Base-by-base conservation (phyloP, 2,329 filamentous ascomycete species). In the Fusarium concolor region DNA sequence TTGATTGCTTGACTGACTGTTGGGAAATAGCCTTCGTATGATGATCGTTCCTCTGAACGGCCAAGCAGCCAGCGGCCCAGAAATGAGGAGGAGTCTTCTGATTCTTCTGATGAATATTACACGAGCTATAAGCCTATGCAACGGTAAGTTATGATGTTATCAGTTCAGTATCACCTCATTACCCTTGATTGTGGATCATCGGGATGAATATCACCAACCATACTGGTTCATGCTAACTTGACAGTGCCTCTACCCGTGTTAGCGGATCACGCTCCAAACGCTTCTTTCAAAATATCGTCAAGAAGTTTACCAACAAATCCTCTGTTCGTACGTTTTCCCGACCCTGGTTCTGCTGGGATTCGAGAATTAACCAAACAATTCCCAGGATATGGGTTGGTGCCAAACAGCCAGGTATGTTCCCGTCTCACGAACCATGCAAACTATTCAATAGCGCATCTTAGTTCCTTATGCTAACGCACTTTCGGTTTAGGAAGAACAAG, bases 211-310 rank as follows among this genome's bases (percentile, higher is more conserved):
- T 26, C 26, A 26, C 26, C 26, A 6, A 26, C 8, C 26, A 26
- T 26, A 24, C 26, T 26, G 26, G 26, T 26, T 26, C 26, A 35
- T 58, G 49, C 68, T 69, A 22, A 71, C 53, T 35, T 56, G 20
- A 33, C 15, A 33, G 31, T 15, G 29, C 29, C 6, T 33, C 31
- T 8, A 33, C 31, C 3, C 12, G 14, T 43, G n/a, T 38, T 17
- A 65, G 46, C 24, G 56, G 41, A 3, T 71, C 68, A 17, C 68
- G 68, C 9, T 71, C 68, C 18, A 71, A 67, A 53, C 62, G 68
- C 18, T 71, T 71, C 56, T 71, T 71, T 35, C 68, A 68, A 45
- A 56, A 55, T 22, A 64, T 71, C 20, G 62, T 71, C 18, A 69
- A 46, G 10, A 71, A 67, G 17, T 71, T 71, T 6, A 26, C 26